Conservation (phyloP, 73 alveolate species). For the Paraurostyla sp. region DNA sequence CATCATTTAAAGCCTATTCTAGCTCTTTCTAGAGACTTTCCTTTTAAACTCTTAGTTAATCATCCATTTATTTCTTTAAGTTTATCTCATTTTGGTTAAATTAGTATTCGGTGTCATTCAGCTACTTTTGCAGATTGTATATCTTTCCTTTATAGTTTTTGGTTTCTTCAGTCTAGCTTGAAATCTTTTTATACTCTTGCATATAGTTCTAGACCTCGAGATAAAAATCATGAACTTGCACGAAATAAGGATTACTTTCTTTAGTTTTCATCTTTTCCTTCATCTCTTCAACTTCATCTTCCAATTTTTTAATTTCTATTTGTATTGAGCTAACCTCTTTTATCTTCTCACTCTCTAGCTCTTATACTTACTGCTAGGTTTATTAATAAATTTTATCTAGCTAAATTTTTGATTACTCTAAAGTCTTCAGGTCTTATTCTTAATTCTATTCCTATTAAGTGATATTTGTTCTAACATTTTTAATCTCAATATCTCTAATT, state of each 20-base stretch:
- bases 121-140: neutral
- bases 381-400: neutral
- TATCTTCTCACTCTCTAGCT: constrained; percentile 50
- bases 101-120: neutral
- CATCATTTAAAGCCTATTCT: neutral
- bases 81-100: neutral
- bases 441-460: neutral
- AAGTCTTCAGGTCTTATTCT: neutral
- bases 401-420: neutral
- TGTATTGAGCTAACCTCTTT: constrained; percentile 20
- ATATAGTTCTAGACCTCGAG: constrained; percentile 55
- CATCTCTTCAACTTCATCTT: constrained; percentile 51
- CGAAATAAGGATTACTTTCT: constrained; percentile 53
- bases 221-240: constrained; percentile 44
- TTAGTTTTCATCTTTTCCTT: constrained; percentile 55
- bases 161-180: neutral
- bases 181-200: neutral
- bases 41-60: neutral
- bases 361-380: neutral
- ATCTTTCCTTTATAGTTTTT: neutral
- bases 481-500: constrained; percentile 16
- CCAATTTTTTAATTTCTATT: constrained; percentile 42
- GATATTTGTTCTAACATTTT: neutral
- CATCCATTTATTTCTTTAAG: constrained; percentile 9
- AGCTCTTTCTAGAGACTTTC: neutral